Base-by-base conservation (phyloP, 495 filamentous ascomycete species). In the Penicillium crystallinum region DNA sequence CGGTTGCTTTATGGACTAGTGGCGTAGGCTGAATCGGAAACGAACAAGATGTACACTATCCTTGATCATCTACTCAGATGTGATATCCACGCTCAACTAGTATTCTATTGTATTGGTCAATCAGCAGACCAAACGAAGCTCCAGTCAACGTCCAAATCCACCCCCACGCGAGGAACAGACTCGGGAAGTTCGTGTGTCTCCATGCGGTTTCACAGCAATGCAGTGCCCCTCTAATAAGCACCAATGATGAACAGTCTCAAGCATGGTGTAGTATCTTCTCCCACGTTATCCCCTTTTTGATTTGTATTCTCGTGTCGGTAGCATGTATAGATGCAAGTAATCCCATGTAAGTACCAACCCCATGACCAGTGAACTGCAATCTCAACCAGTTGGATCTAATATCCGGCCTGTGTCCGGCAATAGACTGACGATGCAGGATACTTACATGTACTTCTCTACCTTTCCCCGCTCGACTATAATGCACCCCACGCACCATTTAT, bases 111-210 rank as follows among this genome's bases (percentile, higher is more conserved):
- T n/a, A n/a, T n/a, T n/a, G n/a, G n/a, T n/a, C n/a, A n/a, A n/a
- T n/a, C n/a, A n/a, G n/a, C n/a, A n/a, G n/a, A n/a, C n/a, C n/a
- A n/a, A n/a, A n/a, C n/a, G n/a, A n/a, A n/a, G n/a, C n/a, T n/a
- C n/a, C n/a, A n/a, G 7, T 27, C 23, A 3, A 3, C 7, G 23
- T 27, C 23, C 23, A 31, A 34, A 12, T 2, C 12, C 46, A 33
- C 6, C 42, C n/a, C 46, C 52, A 55, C 52, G 51, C 57, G 58
- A 53, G 57, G 57, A 61, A 57, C 42, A 57, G 49, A 43, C 47
- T 63, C 60, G 60, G 60, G 54, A 53, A 63, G 59, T 46, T 59
- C 40, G 37, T 35, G 41, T 31, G 0, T 27, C 18, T 11, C 7
- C n/a, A 34, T 30, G 31, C 25, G 35, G 30, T 22, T 6, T 18